Evolutionary conservation across 345 rosid genomes (phyloP).

Genomic region (Pistacia atlantica): DNA sequence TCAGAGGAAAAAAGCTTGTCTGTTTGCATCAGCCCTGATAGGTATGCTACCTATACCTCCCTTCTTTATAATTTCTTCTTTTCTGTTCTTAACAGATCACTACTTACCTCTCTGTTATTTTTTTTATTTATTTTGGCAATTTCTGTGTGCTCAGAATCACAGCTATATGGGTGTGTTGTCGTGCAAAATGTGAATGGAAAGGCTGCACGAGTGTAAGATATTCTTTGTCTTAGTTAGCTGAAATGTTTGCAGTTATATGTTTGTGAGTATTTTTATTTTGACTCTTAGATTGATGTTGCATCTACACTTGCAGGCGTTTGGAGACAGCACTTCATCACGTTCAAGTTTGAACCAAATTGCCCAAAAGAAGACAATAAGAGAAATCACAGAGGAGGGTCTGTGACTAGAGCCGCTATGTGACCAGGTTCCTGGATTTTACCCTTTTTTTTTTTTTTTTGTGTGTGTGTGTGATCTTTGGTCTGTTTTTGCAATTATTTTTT

Average conservation of each 20-base stretch:
- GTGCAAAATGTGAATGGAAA: conserved; percentile 79
- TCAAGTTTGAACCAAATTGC: conserved; percentile 25
- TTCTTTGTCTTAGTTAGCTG: conserved; percentile 9
- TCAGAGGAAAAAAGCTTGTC: conserved; percentile 67
- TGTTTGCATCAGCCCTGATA: conserved; percentile 50
- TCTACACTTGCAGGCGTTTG: conserved; percentile 46
- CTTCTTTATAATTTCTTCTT: not conserved
- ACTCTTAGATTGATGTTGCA: not conserved
- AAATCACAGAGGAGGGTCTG: conserved; percentile 61
- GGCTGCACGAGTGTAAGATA: conserved; percentile 60
- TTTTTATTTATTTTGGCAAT: not conserved
- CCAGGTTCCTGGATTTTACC: conserved; percentile 53
- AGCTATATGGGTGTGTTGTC: conserved; percentile 83
- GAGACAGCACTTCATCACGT: conserved; percentile 24
- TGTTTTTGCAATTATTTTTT: conserved; percentile 9
- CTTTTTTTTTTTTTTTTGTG: not conserved
- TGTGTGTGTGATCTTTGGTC: not conserved
- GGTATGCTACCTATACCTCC: conserved; percentile 47
- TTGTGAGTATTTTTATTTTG: not conserved
- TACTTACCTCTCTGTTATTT: not conserved
- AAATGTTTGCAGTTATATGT: conserved; percentile 2
- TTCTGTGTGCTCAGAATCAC: conserved; percentile 42
- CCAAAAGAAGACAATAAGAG: conserved; percentile 44
- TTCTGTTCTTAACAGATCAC: conserved; percentile 19
- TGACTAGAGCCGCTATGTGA: conserved; percentile 68